These are phyloP conservation scores for Xylariaceae sp. DNA, from an alignment of 2,329 filamentous ascomycete genomes.

Conservation along the genomic window DNA sequence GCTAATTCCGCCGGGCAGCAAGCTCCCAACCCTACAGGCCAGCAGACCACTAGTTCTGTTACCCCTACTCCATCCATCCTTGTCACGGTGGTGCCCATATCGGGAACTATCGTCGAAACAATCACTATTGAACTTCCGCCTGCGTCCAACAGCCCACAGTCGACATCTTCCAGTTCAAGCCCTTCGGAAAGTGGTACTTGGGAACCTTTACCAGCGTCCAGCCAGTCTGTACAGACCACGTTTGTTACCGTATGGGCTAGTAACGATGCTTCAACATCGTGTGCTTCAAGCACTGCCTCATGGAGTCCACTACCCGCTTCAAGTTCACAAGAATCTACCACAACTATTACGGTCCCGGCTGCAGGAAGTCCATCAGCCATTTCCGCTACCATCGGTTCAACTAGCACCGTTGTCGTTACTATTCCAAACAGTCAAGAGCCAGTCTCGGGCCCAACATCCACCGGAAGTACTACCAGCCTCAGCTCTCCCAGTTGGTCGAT, in stretches of 20 bases:
- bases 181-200: not conserved
- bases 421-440: constrained; percentile 13
- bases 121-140: constrained; percentile 13
- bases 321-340: constrained; percentile 8
- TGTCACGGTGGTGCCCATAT: constrained; percentile 6
- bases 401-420: constrained; percentile 7
- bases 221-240: constrained; percentile 9
- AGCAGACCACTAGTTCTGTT: constrained; percentile 2
- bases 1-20: constrained; percentile 6
- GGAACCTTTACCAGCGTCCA: constrained; percentile 2
- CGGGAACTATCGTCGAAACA: constrained; percentile 16
- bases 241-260: constrained; percentile 11
- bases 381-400: not conserved
- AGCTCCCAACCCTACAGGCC: not conserved
- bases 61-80: constrained; percentile 1
- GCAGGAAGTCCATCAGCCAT: not conserved
- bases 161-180: not conserved
- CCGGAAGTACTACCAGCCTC: not conserved
- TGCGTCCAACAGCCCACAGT: constrained; percentile 6
- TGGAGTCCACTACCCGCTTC: constrained; percentile 8
- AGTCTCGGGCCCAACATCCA: not conserved
- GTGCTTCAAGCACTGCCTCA: constrained; percentile 9
- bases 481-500: not conserved
- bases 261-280: constrained; percentile 10
- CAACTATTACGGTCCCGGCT: constrained; percentile 13